phyloP scores from a whole-genome alignment of 257 asterid species.

The Forsythia viridissima region DNA sequence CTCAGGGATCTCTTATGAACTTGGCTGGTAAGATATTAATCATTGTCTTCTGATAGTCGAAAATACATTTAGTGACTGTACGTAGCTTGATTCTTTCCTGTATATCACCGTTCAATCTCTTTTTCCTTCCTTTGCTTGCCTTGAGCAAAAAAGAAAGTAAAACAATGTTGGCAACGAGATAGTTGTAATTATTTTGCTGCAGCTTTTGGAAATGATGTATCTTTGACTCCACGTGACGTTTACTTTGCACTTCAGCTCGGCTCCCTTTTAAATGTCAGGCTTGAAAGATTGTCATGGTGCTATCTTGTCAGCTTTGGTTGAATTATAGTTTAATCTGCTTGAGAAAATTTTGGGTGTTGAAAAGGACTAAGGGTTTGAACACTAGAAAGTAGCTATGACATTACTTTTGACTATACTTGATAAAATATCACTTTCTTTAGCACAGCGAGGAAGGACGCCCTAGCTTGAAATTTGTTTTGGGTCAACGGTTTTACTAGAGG shows the following conservation, averaged over 20 bases:
- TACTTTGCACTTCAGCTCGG: neutral
- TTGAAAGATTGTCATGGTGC: neutral
- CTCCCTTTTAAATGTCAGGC: neutral
- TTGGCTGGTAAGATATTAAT: conserved; percentile 72
- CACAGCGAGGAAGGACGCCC: neutral
- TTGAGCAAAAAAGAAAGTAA: conserved; percentile 5
- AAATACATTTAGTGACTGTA: neutral
- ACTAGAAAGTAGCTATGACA: neutral
- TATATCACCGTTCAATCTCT: neutral
- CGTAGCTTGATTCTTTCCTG: neutral
- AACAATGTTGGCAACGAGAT: neutral
- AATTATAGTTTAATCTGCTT: neutral
- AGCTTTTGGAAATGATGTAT: neutral
- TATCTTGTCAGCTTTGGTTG: neutral
- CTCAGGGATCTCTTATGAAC: conserved; percentile 72
- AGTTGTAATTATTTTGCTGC: neutral
- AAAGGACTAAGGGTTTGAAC: neutral
- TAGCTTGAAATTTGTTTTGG: neutral
- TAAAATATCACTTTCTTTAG: neutral
- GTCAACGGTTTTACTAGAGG: neutral
- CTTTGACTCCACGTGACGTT: neutral
- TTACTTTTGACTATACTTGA: neutral
- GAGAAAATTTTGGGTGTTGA: neutral
- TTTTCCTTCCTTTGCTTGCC: conserved; percentile 16
- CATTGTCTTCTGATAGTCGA: conserved; percentile 28